These are phyloP conservation scores for Aquilaria malaccensis DNA, from an alignment of 345 rosid genomes.

Conservation along the genomic window DNA sequence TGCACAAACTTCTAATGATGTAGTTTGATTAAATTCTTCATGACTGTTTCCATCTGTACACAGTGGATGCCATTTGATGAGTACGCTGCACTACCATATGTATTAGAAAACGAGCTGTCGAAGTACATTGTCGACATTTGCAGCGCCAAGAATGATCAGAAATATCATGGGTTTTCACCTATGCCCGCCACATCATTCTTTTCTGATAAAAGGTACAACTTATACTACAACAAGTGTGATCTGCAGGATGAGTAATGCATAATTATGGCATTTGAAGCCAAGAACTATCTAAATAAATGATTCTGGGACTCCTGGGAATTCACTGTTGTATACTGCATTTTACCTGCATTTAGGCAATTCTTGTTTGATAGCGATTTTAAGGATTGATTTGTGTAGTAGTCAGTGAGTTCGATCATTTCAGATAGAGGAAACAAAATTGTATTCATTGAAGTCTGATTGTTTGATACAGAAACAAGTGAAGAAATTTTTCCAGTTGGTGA, in stretches of 20 bases:
- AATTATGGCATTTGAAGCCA: neutral
- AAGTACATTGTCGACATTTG: conserved; percentile 28
- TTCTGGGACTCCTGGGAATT: too few relatives aligned
- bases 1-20: neutral
- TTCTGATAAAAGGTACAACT: conserved; percentile 15
- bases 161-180: conserved; percentile 29
- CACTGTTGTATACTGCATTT: too few relatives aligned
- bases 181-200: conserved; percentile 17
- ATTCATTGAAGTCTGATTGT: too few relatives aligned
- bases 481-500: too few relatives aligned
- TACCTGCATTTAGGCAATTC: too few relatives aligned
- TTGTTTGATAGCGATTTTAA: too few relatives aligned
- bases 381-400: too few relatives aligned
- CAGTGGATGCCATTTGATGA: conserved; percentile 79
- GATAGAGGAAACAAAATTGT: too few relatives aligned
- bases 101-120: conserved; percentile 24
- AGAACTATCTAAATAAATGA: too few relatives aligned
- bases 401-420: too few relatives aligned
- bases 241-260: conserved; percentile 9
- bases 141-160: conserved; percentile 23
- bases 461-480: too few relatives aligned
- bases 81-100: conserved; percentile 27
- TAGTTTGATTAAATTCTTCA: neutral
- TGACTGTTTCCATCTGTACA: conserved; percentile 14
- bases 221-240: conserved; percentile 26